These are phyloP conservation scores for Musa itinerans DNA, from an alignment of 176 grass and related monocot species.

Conservation along the genomic window DNA sequence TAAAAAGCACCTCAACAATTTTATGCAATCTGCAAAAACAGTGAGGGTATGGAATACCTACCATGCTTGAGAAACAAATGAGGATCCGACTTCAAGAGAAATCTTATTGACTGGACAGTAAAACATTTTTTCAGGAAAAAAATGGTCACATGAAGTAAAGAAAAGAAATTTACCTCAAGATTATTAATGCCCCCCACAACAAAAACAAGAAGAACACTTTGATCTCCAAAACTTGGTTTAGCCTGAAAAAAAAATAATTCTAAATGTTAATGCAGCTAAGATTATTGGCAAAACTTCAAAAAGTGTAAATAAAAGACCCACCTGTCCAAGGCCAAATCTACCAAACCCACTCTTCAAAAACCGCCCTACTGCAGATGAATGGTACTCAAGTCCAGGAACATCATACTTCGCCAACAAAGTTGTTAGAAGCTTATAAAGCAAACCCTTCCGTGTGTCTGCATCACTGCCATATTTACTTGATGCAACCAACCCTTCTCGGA, in stretches of 20 bases:
- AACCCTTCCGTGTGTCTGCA: constrained; percentile 58
- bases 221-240: constrained; percentile 91
- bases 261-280: background rate
- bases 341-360: constrained; percentile 92
- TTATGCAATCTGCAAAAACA: background rate
- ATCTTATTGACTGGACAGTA: background rate
- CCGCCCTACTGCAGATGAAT: constrained; percentile 79
- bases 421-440: constrained; percentile 85
- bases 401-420: constrained; percentile 55
- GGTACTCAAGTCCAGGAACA: constrained; percentile 74
- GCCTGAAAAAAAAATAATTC: constrained; percentile 38
- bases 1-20: background rate
- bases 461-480: constrained; percentile 67
- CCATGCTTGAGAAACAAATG: background rate
- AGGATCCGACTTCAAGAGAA: background rate
- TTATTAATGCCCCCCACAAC: constrained; percentile 84
- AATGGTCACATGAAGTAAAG: constrained; percentile 13
- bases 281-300: background rate
- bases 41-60: background rate
- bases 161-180: constrained; percentile 55
- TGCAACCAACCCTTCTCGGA: constrained; percentile 57
- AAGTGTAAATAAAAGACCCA: constrained; percentile 19
- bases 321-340: constrained; percentile 93
- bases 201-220: constrained; percentile 77
- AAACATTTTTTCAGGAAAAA: background rate